These are phyloP conservation scores for Neurospora sp. DNA, from an alignment of 495 filamentous ascomycete genomes.

Conservation along the genomic window DNA sequence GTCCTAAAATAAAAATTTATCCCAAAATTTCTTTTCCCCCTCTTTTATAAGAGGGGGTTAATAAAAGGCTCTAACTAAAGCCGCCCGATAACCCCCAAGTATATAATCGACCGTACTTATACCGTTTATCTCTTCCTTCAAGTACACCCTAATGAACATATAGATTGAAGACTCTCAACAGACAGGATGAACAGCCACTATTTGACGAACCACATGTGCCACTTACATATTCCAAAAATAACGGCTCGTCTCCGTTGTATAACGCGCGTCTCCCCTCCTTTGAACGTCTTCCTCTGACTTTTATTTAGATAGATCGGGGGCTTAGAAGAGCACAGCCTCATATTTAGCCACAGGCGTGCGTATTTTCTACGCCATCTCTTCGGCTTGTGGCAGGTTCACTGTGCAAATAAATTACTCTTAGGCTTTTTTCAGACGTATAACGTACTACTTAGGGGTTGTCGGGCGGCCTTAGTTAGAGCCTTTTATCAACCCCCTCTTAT, in stretches of 20 bases:
- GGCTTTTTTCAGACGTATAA: background rate
- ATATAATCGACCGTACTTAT: too few relatives aligned
- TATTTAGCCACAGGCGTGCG: background rate
- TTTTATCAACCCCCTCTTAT: too few relatives aligned
- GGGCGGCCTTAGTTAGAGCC: too few relatives aligned
- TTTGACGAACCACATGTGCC: background rate
- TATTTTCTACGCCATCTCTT: background rate
- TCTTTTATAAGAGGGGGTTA: too few relatives aligned
- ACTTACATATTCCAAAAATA: background rate
- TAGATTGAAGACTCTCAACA: background rate
- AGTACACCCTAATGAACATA: background rate
- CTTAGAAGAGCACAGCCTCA: background rate
- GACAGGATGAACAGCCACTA: background rate
- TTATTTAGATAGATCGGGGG: background rate
- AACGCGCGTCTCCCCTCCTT: background rate
- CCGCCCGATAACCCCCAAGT: too few relatives aligned
- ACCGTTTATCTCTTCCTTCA: background rate
- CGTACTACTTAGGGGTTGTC: too few relatives aligned
- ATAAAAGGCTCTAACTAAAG: too few relatives aligned
- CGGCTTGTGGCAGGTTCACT: background rate
- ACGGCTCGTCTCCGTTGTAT: background rate
- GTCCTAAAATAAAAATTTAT: too few relatives aligned
- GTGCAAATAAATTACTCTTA: background rate
- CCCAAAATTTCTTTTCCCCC: too few relatives aligned
- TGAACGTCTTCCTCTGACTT: background rate